phyloP scores from a whole-genome alignment of 1,284 basidiomycete genomes.

The Leucoagaricus sp. region DNA sequence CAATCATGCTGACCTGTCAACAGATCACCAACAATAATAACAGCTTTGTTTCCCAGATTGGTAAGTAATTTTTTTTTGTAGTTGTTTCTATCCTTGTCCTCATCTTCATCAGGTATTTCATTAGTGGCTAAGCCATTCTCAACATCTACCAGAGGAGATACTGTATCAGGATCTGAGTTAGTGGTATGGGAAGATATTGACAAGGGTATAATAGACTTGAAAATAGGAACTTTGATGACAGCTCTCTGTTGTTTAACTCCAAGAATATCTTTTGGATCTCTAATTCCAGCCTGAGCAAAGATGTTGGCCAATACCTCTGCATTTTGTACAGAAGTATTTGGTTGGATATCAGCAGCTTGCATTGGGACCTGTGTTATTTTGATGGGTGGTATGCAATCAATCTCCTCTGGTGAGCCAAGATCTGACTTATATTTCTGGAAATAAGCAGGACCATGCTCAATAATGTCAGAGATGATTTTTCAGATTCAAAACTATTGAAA shows the following conservation, averaged over 20 bases:
- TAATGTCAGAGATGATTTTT: neutral
- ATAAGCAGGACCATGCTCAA: constrained; percentile 24
- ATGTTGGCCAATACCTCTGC: constrained; percentile 24
- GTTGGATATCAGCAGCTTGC: constrained; percentile 26
- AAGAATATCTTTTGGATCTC: neutral
- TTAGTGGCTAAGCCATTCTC: too few species aligned
- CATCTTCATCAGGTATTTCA: too few species aligned
- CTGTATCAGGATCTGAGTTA: too few species aligned
- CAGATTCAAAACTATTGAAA: neutral
- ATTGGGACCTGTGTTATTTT: constrained; percentile 29
- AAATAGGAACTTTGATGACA: neutral
- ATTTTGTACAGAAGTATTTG: constrained; percentile 27
- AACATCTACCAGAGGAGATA: too few species aligned
- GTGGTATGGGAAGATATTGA: neutral
- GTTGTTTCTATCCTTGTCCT: too few species aligned
- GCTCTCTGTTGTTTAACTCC: neutral
- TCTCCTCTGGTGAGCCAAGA: constrained; percentile 24
- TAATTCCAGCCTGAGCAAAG: neutral
- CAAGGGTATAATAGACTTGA: too few species aligned
- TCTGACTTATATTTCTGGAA: constrained; percentile 21
- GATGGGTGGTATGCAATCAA: constrained; percentile 29
- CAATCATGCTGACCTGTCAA: constrained; percentile 27
- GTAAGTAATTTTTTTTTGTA: neutral
- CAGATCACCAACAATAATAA: constrained; percentile 27
- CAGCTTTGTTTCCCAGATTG: constrained; percentile 17